phyloP scores from a whole-genome alignment of 2,329 filamentous ascomycete species.

The Daldinia sp. region DNA sequence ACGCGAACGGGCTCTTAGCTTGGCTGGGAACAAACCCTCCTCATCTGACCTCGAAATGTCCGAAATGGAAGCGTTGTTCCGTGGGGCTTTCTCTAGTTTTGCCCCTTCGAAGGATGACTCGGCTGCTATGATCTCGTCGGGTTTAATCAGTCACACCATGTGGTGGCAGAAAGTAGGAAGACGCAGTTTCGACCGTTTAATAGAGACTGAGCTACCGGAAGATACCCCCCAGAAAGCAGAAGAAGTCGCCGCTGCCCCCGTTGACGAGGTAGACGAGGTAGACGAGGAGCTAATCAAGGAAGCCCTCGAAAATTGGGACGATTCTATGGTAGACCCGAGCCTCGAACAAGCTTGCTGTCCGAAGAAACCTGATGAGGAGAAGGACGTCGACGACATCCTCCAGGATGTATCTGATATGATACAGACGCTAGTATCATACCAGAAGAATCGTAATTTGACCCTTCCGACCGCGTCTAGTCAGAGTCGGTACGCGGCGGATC shows the following conservation, averaged over 20 bases:
- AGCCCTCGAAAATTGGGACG: constrained; percentile 66
- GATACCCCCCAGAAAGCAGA: constrained; percentile 49
- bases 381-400: constrained; percentile 73
- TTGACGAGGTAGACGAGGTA: constrained; percentile 60
- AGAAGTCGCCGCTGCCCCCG: constrained; percentile 41
- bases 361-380: constrained; percentile 61
- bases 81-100: constrained; percentile 81
- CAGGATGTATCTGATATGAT: constrained; percentile 78
- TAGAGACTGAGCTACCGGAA: constrained; percentile 58
- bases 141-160: constrained; percentile 68
- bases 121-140: constrained; percentile 72
- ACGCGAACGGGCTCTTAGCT: constrained; percentile 75
- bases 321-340: constrained; percentile 64
- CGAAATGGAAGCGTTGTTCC: constrained; percentile 78
- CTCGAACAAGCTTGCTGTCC: constrained; percentile 61
- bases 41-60: constrained; percentile 65
- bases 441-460: constrained; percentile 78
- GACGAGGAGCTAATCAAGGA: constrained; percentile 63
- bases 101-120: constrained; percentile 79
- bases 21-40: constrained; percentile 66
- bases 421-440: constrained; percentile 78
- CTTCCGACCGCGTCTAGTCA: constrained; percentile 67
- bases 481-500: constrained; percentile 66
- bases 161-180: constrained; percentile 81
- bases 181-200: constrained; percentile 69